Percentiles rank a stretch among this genome's conserved stretches.
Evolutionary conservation across 1,284 basidiomycete species (phyloP).

Genomic region (Mycena sp.): DNA sequence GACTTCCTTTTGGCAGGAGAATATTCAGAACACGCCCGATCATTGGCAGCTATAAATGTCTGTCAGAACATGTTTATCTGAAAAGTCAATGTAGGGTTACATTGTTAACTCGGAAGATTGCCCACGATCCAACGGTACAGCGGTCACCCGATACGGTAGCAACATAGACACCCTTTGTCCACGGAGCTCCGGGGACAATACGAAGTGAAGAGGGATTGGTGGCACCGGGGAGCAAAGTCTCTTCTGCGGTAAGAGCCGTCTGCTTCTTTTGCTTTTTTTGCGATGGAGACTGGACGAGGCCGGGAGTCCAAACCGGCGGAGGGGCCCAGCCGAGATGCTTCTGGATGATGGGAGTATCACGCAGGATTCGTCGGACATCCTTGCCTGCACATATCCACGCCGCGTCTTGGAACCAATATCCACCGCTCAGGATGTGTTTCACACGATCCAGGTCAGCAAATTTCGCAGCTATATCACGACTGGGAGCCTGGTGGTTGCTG

Average conservation of each 20-base stretch:
- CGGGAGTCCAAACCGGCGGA: constrained; percentile 5
- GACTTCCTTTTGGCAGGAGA: too few species aligned
- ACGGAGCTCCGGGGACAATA: not conserved
- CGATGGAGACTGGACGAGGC: not conserved
- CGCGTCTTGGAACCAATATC: constrained; percentile 1
- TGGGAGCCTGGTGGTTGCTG: constrained; percentile 48
- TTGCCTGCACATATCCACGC: constrained; percentile 3
- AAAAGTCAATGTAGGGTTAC: not conserved
- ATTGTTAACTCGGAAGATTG: not conserved
- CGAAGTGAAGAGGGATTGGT: not conserved
- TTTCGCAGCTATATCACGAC: constrained; percentile 46
- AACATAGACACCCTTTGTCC: not conserved
- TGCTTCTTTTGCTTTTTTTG: constrained; percentile 10
- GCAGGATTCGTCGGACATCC: not conserved
- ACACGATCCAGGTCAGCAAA: constrained; percentile 29
- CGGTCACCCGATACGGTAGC: not conserved
- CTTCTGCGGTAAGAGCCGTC: not conserved
- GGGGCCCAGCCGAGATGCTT: constrained; percentile 17
- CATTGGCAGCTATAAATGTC: not conserved
- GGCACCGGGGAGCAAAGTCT: not conserved
- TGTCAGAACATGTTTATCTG: not conserved
- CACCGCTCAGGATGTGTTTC: constrained; percentile 7
- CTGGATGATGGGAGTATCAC: not conserved
- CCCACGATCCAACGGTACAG: constrained; percentile 5
- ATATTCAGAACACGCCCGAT: not conserved